These are phyloP conservation scores for Bocquillonia castaneifolia DNA, from an alignment of 441 rosid species.

Conservation along the genomic window DNA sequence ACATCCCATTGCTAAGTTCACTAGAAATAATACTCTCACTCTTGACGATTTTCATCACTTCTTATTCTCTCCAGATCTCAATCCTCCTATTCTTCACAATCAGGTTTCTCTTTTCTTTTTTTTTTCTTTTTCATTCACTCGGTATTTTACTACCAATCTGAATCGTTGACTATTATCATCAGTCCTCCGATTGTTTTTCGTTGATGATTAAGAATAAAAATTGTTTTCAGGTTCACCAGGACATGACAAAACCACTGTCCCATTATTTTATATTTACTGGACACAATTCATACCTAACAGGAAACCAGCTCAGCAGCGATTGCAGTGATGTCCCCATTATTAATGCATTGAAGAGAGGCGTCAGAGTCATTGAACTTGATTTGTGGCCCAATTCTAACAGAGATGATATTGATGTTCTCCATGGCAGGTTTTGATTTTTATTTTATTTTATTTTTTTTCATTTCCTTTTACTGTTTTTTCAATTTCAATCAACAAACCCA, in stretches of 20 bases:
- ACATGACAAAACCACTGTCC: conserved; percentile 76
- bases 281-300: conserved; percentile 84
- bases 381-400: conserved; percentile 76
- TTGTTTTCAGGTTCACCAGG: conserved; percentile 64
- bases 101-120: conserved; percentile 33
- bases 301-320: conserved; percentile 84
- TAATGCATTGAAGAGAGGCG: conserved; percentile 65
- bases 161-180: too few species aligned
- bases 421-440: conserved; percentile 54
- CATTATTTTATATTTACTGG: conserved; percentile 85
- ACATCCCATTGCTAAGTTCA: conserved; percentile 34
- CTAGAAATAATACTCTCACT: conserved; percentile 39
- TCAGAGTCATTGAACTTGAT: conserved; percentile 83
- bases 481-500: not conserved
- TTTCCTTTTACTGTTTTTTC: not conserved
- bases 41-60: conserved; percentile 70
- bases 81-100: conserved; percentile 43
- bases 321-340: conserved; percentile 82
- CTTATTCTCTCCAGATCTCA: conserved; percentile 49
- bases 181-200: too few species aligned
- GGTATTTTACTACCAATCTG: too few species aligned
- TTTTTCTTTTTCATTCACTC: not conserved
- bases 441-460: not conserved
- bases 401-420: conserved; percentile 63
- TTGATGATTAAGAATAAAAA: too few species aligned